A percentile compares a stretch with the other conserved stretches of the same genome.
phyloP scores from a whole-genome alignment of 1,284 basidiomycete species.

The Trichosporon coremiiforme region DNA sequence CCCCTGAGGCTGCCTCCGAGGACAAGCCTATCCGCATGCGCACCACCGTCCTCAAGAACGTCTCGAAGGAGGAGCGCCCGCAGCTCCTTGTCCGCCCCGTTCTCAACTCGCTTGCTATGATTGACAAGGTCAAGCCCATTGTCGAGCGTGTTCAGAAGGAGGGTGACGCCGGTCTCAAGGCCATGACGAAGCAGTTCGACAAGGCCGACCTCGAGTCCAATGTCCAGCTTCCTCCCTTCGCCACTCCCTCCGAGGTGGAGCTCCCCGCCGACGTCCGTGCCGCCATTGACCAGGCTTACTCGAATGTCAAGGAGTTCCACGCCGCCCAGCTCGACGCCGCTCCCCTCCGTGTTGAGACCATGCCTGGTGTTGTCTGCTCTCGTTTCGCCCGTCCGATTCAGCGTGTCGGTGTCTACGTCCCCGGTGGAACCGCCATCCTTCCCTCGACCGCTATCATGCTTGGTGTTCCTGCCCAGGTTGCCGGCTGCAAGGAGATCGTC shows the following conservation, averaged over 20 bases:
- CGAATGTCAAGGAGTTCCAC: slow-evolving; percentile 90
- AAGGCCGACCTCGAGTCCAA: slow-evolving; percentile 62
- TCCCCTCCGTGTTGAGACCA: slow-evolving; percentile 86
- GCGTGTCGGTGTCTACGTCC: slow-evolving; percentile 95
- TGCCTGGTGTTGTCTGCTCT: slow-evolving; percentile 94
- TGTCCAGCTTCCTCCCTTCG: slow-evolving; percentile 58
- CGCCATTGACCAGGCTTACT: slow-evolving; percentile 90
- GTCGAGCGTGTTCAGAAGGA: slow-evolving; percentile 80
- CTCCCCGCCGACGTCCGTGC: slow-evolving; percentile 68
- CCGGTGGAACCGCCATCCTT: slow-evolving; percentile 93
- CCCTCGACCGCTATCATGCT: slow-evolving; percentile 98
- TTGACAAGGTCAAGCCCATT: slow-evolving; percentile 91
- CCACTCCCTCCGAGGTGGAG: slow-evolving; percentile 58
- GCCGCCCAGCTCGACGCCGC: slow-evolving; percentile 74
- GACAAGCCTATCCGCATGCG: slow-evolving; percentile 70
- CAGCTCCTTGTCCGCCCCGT: slow-evolving; percentile 85
- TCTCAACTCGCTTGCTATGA: slow-evolving; percentile 90
- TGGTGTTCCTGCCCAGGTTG: slow-evolving; percentile 96
- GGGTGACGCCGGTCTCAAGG: slow-evolving; percentile 84
- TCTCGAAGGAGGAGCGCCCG: slow-evolving; percentile 64
- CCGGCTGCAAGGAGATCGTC: slow-evolving; percentile 88
- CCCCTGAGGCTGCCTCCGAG: slow-evolving; percentile 41
- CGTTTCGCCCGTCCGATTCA: slow-evolving; percentile 92
- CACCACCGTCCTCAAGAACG: slow-evolving; percentile 65
- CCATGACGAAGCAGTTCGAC: slow-evolving; percentile 93